phyloP scores from a whole-genome alignment of 495 filamentous ascomycete genomes.

The Trichodelitschia bisporula region DNA sequence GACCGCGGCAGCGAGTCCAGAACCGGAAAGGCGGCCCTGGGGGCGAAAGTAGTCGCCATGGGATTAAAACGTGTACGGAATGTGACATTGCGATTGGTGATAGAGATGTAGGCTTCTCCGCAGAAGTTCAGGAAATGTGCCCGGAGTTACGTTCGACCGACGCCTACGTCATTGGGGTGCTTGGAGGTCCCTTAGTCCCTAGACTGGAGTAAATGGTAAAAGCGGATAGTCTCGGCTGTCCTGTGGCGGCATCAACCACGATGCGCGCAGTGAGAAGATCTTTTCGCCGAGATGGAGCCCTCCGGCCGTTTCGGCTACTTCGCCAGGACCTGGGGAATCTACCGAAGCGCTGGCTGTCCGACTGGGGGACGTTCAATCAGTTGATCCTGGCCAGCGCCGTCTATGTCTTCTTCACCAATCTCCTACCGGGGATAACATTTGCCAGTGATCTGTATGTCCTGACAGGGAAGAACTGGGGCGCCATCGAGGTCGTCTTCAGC shows the following conservation, averaged over 20 bases:
- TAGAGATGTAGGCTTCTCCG: background rate
- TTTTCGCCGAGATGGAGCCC: constrained; percentile 1
- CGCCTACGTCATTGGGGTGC: too few relatives aligned
- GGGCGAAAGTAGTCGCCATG: constrained; percentile 30
- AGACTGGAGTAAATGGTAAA: too few relatives aligned
- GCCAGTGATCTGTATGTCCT: constrained; percentile 42
- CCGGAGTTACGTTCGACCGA: too few relatives aligned
- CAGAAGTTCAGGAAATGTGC: too few relatives aligned
- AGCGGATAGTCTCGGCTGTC: too few relatives aligned
- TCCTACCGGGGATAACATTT: constrained; percentile 51
- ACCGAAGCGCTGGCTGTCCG: constrained; percentile 30
- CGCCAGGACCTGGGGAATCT: constrained; percentile 32
- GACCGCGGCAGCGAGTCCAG: constrained; percentile 56
- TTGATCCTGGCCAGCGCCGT: constrained; percentile 44
- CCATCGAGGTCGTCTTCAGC: constrained; percentile 48
- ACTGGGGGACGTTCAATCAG: constrained; percentile 49
- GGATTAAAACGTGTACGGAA: background rate
- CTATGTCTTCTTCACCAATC: constrained; percentile 54
- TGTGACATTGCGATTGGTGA: background rate
- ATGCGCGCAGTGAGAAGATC: background rate
- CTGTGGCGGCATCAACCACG: too few relatives aligned
- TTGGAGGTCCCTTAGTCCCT: too few relatives aligned
- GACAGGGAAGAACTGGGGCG: constrained; percentile 42
- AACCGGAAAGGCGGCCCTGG: constrained; percentile 43
- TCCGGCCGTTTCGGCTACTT: constrained; percentile 32